Base-by-base conservation (phyloP, 805 yeast genomes). In the Myxozyma geophila region DNA sequence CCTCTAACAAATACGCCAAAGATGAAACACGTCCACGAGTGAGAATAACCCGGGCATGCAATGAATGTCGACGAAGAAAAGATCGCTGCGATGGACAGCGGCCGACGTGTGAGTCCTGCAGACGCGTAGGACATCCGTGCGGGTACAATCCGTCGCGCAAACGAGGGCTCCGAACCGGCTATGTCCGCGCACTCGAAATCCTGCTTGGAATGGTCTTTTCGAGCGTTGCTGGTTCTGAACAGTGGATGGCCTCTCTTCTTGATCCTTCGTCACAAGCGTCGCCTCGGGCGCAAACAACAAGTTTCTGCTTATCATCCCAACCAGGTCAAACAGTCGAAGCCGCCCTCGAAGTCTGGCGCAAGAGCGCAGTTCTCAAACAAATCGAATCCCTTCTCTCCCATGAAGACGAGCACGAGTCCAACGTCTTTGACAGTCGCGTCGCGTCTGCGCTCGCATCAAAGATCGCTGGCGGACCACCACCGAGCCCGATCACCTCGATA, bases 71-170 rank as follows among this genome's bases (percentile, higher is more conserved):
- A 9, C 47, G 47, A n/a, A 7, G 47, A n/a, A 43, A 43, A n/a
- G 47, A 43, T 19, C 47, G 47, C 21, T 43, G 47, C 47, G 47
- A 43, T 17, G 47, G 47, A n/a, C 47, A 43, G 47, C 47, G 47
- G 21, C 47, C 47, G 9, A 8, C 47, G 10, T 43, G 47, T 19
- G 47, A 43, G 21, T 43, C 47, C 19, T 43, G 47, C 17, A 13
- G 47, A 15, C n/a, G 21, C 4, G 17, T 43, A 13, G 47, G 47
- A 13, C 47, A 43, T 19, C 47, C 47, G 17, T 43, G 47, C 7
- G 10, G 47, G 2, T 43, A 43, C 47, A 43, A 43, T n/a, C 47
- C 47, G 2, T 43, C 47, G 17, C 17, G 21, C 21, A 43, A 43
- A 17, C 17, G 47, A n/a, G 47, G 47, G 15, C 47, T 43, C 21